phyloP scores from a whole-genome alignment of 1,139 yeast species.

The Yamadazyma atmosphaerica region DNA sequence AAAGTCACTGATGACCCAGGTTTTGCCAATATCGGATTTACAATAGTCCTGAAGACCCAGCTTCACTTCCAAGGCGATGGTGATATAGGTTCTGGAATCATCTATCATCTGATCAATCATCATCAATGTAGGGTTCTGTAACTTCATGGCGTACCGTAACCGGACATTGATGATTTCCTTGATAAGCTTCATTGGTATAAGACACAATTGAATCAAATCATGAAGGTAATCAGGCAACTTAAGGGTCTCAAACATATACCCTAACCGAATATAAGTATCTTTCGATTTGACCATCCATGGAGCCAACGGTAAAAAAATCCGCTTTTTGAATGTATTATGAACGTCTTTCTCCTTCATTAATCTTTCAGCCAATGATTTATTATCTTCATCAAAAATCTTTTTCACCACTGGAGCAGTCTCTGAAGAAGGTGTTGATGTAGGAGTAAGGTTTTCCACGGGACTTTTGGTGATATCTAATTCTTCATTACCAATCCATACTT shows the following conservation, averaged over 20 bases:
- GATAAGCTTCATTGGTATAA: constrained; percentile 77
- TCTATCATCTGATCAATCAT: constrained; percentile 94
- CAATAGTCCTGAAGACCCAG: constrained; percentile 65
- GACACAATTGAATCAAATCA: constrained; percentile 63
- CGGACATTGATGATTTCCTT: constrained; percentile 79
- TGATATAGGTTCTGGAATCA: constrained; percentile 77
- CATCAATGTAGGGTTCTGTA: constrained; percentile 89
- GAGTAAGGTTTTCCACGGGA: constrained; percentile 22
- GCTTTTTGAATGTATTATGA: constrained; percentile 59
- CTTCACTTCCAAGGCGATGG: constrained; percentile 75
- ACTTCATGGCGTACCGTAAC: constrained; percentile 72
- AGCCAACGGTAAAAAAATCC: constrained; percentile 60
- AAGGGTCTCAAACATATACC: constrained; percentile 62
- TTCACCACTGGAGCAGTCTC: constrained; percentile 21
- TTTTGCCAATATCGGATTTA: constrained; percentile 57
- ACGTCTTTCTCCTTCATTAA: constrained; percentile 86
- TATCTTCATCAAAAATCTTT: constrained; percentile 56
- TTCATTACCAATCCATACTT: constrained; percentile 77
- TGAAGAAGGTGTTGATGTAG: constrained; percentile 31
- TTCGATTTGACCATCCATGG: constrained; percentile 82
- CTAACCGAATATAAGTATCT: constrained; percentile 63
- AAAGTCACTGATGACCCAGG: constrained; percentile 73
- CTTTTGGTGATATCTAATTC: constrained; percentile 61
- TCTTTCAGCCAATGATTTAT: constrained; percentile 76
- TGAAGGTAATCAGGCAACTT: constrained; percentile 78